Conservation (phyloP, 2,329 filamentous ascomycete species). For the Fusarium sp. region DNA sequence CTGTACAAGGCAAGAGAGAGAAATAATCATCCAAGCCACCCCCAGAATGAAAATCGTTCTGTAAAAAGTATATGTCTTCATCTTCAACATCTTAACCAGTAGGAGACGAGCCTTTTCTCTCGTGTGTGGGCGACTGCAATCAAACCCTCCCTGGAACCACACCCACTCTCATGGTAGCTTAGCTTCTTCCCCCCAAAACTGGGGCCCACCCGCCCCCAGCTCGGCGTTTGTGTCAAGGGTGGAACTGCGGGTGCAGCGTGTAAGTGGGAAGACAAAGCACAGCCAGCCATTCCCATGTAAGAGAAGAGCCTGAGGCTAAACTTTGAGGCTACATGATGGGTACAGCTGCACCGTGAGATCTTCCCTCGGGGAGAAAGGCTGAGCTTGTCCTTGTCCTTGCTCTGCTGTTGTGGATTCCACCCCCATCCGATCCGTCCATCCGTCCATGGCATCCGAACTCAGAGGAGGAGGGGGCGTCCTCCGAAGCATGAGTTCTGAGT, state of each 20-base stretch:
- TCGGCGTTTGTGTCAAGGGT: slow-evolving; percentile 28
- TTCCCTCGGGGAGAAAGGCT: slow-evolving; percentile 6
- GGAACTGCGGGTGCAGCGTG: slow-evolving; percentile 17
- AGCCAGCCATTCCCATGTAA: not conserved
- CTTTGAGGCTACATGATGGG: not conserved
- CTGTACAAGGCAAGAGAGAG: not conserved
- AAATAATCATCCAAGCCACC: not conserved
- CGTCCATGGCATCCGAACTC: slow-evolving; percentile 27
- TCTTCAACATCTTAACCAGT: slow-evolving; percentile 26
- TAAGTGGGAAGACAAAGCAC: slow-evolving; percentile 18
- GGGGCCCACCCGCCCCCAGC: not conserved
- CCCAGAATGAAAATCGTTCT: slow-evolving; percentile 21
- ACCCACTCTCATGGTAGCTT: slow-evolving; percentile 20
- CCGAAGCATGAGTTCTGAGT: not conserved
- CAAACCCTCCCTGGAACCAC: not conserved
- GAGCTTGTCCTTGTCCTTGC: not conserved
- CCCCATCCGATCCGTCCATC: slow-evolving; percentile 5
- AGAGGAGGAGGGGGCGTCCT: slow-evolving; percentile 8
- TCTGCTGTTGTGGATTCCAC: slow-evolving; percentile 9
- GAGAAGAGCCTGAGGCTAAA: slow-evolving; percentile 13
- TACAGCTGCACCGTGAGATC: not conserved
- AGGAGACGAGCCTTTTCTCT: slow-evolving; percentile 4
- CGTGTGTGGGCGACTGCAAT: not conserved
- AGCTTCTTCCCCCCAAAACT: not conserved
- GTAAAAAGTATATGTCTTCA: slow-evolving; percentile 44